Evolutionary conservation across 495 filamentous ascomycete genomes (phyloP).

Genomic region (Schizothecium vesticola): DNA sequence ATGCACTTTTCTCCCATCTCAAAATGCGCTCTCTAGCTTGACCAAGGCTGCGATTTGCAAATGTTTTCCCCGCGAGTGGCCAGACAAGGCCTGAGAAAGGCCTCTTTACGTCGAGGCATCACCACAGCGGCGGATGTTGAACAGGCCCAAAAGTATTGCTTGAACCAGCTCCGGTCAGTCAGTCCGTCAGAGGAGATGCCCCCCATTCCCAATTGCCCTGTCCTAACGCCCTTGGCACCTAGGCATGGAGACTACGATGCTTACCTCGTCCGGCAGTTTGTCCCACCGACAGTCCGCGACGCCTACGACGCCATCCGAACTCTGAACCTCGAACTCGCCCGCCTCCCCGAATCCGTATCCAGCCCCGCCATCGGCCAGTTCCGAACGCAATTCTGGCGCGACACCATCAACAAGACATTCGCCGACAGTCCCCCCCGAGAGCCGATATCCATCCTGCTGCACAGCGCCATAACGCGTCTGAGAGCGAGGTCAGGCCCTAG

Average conservation of each 20-base stretch:
- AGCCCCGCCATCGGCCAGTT: conserved; percentile 74
- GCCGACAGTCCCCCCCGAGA: conserved; percentile 73
- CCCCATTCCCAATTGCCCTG: neutral
- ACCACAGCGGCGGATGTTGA: conserved; percentile 34
- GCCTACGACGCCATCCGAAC: conserved; percentile 88
- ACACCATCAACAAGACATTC: conserved; percentile 68
- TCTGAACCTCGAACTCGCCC: conserved; percentile 84
- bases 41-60: neutral
- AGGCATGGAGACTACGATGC: conserved; percentile 69
- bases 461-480: conserved; percentile 61
- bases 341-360: conserved; percentile 80
- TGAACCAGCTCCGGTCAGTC: conserved; percentile 45
- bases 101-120: conserved; percentile 11
- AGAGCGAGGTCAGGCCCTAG: conserved; percentile 43
- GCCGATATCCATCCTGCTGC: conserved; percentile 80
- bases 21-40: neutral
- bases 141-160: conserved; percentile 45
- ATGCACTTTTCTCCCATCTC: neutral
- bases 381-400: conserved; percentile 93
- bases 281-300: conserved; percentile 63
- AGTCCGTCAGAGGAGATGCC: neutral
- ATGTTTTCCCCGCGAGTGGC: conserved; percentile 18
- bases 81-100: conserved; percentile 19
- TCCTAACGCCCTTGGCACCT: neutral
- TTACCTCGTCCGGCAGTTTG: conserved; percentile 76